phyloP scores from a whole-genome alignment of 495 filamentous ascomycete species.

The Neurospora terricola region DNA sequence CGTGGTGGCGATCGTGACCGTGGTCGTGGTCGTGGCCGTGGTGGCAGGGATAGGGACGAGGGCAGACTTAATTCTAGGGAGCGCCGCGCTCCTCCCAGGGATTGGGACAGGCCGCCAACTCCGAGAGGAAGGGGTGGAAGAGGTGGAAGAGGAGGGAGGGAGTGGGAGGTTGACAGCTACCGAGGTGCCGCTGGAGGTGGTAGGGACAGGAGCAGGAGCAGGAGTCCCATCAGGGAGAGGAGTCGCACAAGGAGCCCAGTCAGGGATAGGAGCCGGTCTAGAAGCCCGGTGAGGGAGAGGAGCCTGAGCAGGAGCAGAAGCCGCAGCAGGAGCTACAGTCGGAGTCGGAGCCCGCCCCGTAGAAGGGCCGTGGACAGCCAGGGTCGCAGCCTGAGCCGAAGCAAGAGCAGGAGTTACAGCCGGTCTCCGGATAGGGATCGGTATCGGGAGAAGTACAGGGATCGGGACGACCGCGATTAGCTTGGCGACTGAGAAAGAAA shows the following conservation, averaged over 20 bases:
- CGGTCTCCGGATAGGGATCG: not conserved
- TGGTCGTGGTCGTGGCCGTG: not conserved
- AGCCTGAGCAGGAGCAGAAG: not conserved
- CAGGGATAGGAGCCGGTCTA: not conserved
- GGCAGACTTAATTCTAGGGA: not conserved
- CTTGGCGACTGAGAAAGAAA: not conserved
- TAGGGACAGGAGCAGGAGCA: not conserved
- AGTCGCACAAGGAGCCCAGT: not conserved
- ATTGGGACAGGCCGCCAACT: not conserved
- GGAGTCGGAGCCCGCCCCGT: not conserved
- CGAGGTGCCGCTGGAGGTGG: not conserved
- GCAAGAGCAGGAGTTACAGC: not conserved
- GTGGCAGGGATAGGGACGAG: not conserved
- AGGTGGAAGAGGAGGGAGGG: slow-evolving; percentile 1
- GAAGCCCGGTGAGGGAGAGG: not conserved
- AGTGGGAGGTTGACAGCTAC: slow-evolving; percentile 1
- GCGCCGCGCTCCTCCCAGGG: not conserved
- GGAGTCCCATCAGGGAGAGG: not conserved
- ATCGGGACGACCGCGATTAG: not conserved
- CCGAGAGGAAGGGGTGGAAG: not conserved
- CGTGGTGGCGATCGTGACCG: not conserved
- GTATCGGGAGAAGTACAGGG: not conserved
- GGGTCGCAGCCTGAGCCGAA: not conserved
- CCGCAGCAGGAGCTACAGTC: not conserved
- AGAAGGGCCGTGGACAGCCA: not conserved